Percentiles rank a stretch among this genome's conserved stretches.
Conservation (phyloP, 768 basidiomycete genomes). For the Pisolithus albus region DNA sequence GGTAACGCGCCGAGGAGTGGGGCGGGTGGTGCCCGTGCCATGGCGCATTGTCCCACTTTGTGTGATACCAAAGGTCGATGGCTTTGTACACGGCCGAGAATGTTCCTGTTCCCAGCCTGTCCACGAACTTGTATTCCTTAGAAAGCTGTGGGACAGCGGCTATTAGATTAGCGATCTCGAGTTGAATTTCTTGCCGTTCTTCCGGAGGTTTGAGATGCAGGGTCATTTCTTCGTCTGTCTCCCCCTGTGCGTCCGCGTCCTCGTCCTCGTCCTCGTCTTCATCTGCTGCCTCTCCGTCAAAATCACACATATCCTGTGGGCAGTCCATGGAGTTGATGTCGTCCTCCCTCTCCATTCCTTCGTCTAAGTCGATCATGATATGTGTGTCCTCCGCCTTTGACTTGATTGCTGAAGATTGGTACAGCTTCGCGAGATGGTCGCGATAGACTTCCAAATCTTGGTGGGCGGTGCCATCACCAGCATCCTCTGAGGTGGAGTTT, state of each 20-base stretch:
- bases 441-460: conserved; percentile 44
- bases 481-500: conserved; percentile 47
- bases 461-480: conserved; percentile 30
- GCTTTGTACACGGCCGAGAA: conserved; percentile 99
- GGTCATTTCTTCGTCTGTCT: conserved; percentile 58
- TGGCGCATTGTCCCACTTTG: conserved; percentile 66
- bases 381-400: conserved; percentile 20
- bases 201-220: conserved; percentile 50
- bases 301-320: conserved; percentile 32
- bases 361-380: conserved; percentile 40
- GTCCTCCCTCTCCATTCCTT: conserved; percentile 40
- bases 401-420: conserved; percentile 21
- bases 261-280: conserved; percentile 25
- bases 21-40: conserved; percentile 67
- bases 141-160: conserved; percentile 58
- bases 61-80: conserved; percentile 67
- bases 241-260: conserved; percentile 27
- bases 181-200: conserved; percentile 67
- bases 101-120: conserved; percentile 93
- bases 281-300: conserved; percentile 16
- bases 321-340: conserved; percentile 31
- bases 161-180: conserved; percentile 72
- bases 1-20: conserved; percentile 59
- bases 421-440: conserved; percentile 41
- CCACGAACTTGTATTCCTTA: conserved; percentile 69